Evolutionary conservation across 2,329 filamentous ascomycete species (phyloP).

Genomic region (Talaromyces sp.): DNA sequence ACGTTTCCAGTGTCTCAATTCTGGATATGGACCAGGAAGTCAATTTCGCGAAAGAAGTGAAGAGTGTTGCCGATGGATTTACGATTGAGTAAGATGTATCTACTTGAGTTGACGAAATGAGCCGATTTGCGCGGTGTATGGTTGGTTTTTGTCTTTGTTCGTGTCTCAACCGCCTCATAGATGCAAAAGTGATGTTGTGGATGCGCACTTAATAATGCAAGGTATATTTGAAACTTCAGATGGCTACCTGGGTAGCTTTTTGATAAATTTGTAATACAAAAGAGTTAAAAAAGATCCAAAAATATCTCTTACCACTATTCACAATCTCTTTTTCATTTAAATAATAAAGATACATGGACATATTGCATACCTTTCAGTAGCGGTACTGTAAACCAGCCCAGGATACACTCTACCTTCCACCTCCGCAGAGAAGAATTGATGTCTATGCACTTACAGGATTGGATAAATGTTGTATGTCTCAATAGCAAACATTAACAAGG

Average conservation of each 20-base stretch:
- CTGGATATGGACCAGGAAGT: slow-evolving; percentile 43
- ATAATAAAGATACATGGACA: too few relatives aligned
- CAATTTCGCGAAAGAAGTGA: slow-evolving; percentile 43
- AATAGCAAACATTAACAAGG: too few relatives aligned
- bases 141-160: slow-evolving; percentile 2
- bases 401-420: too few relatives aligned
- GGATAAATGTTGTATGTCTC: too few relatives aligned
- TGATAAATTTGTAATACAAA: neutral
- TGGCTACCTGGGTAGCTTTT: too few relatives aligned
- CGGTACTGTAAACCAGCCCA: too few relatives aligned
- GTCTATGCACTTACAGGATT: too few relatives aligned
- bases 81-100: slow-evolving; percentile 38
- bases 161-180: neutral
- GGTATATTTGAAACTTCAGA: neutral
- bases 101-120: slow-evolving; percentile 15
- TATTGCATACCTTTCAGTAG: too few relatives aligned
- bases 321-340: too few relatives aligned
- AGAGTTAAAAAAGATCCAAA: too few relatives aligned
- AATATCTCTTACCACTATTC: too few relatives aligned
- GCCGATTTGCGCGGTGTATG: slow-evolving; percentile 9
- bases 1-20: slow-evolving; percentile 56
- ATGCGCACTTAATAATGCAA: slow-evolving; percentile 1
- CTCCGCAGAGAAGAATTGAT: too few relatives aligned
- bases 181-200: slow-evolving; percentile 10
- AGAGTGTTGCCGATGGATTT: slow-evolving; percentile 42